phyloP scores from a whole-genome alignment of 257 asterid species.

The Solanum okadae region DNA sequence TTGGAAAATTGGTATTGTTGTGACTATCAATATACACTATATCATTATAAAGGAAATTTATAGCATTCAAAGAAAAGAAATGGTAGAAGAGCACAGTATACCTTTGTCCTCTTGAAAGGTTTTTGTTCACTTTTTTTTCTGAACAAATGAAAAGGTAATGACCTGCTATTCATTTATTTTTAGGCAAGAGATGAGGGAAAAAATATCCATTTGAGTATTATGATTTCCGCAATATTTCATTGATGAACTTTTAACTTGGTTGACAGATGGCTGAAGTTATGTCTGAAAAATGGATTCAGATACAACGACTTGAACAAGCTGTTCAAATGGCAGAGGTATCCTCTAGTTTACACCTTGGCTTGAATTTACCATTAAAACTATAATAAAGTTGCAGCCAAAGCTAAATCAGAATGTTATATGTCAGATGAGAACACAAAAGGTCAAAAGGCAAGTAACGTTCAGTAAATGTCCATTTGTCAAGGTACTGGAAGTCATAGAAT shows the following conservation, averaged over 20 bases:
- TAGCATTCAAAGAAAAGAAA: not conserved
- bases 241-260: not conserved
- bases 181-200: not conserved
- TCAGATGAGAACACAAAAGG: constrained; percentile 46
- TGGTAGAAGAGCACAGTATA: not conserved
- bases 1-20: not conserved
- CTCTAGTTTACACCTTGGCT: not conserved
- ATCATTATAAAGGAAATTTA: not conserved
- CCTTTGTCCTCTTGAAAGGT: not conserved
- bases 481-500: constrained; percentile 27
- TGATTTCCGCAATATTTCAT: not conserved
- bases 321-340: constrained; percentile 73
- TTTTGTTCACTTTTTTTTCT: not conserved
- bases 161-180: not conserved
- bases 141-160: not conserved
- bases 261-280: constrained; percentile 54
- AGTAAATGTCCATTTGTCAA: constrained; percentile 54
- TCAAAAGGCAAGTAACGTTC: constrained; percentile 37
- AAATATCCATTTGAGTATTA: not conserved
- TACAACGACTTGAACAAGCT: constrained; percentile 90
- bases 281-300: constrained; percentile 86
- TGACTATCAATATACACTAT: not conserved
- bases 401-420: constrained; percentile 5
- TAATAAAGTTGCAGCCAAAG: not conserved
- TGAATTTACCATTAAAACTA: not conserved